Percentiles rank a stretch among this genome's conserved stretches.
Conservation (phyloP, 1,284 basidiomycete genomes). For the Ganoderma sinense region DNA sequence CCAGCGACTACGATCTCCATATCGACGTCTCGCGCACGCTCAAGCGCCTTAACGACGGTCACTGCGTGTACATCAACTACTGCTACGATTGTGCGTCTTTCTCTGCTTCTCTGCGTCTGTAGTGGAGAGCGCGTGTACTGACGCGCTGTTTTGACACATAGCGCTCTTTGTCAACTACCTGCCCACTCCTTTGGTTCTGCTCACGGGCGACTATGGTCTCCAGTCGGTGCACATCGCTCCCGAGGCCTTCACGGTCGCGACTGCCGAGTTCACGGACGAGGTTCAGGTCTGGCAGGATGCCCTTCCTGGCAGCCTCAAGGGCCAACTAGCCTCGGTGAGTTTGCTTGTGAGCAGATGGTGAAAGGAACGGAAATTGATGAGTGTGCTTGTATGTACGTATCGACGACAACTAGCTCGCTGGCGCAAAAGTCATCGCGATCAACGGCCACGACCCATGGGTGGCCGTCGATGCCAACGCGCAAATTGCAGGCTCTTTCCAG, state of each 20-base stretch:
- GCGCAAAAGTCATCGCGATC: conserved; percentile 60
- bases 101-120: conserved; percentile 3
- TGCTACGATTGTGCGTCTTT: conserved; percentile 59
- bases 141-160: conserved; percentile 9
- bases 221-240: conserved; percentile 64
- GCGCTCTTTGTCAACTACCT: conserved; percentile 60
- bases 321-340: conserved; percentile 54
- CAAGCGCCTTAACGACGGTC: conserved; percentile 65
- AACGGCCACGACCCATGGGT: conserved; percentile 60
- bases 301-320: conserved; percentile 56
- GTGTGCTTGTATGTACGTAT: not conserved
- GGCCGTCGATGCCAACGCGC: conserved; percentile 60
- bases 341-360: not conserved
- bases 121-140: not conserved
- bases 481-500: conserved; percentile 50
- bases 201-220: conserved; percentile 52
- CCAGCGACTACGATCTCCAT: conserved; percentile 61
- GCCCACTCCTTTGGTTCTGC: conserved; percentile 59
- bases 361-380: not conserved
- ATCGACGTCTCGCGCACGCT: conserved; percentile 59
- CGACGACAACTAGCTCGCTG: conserved; percentile 52
- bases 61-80: conserved; percentile 61
- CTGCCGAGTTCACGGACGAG: conserved; percentile 60
- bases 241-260: conserved; percentile 62
- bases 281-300: conserved; percentile 62